Percentiles rank a stretch among this genome's conserved stretches.
phyloP scores from a whole-genome alignment of 2,329 filamentous ascomycete genomes.

The Bipolaris bicolor region DNA sequence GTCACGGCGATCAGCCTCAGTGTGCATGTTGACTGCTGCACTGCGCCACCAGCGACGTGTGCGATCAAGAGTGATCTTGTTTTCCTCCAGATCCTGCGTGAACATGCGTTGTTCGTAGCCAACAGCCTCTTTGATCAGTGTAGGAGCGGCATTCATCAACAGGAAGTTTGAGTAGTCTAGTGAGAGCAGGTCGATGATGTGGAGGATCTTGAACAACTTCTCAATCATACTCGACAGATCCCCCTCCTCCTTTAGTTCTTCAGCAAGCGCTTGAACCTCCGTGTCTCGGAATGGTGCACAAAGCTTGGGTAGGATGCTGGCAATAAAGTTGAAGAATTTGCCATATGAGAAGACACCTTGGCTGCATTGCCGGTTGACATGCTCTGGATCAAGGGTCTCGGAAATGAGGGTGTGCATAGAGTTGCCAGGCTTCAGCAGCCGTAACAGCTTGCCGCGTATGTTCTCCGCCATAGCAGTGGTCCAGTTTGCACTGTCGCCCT shows the following conservation, averaged over 20 bases:
- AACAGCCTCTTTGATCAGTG: slow-evolving; percentile 72
- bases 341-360: slow-evolving; percentile 80
- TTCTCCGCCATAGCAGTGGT: slow-evolving; percentile 74
- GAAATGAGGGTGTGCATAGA: slow-evolving; percentile 76
- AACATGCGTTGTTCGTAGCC: slow-evolving; percentile 79
- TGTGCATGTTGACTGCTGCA: slow-evolving; percentile 67
- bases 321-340: slow-evolving; percentile 79
- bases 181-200: slow-evolving; percentile 77
- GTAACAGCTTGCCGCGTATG: slow-evolving; percentile 73
- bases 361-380: slow-evolving; percentile 71
- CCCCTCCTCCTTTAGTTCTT: slow-evolving; percentile 60
- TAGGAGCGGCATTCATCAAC: slow-evolving; percentile 72
- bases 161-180: slow-evolving; percentile 85
- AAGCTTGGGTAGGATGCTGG: slow-evolving; percentile 74
- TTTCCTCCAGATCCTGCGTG: slow-evolving; percentile 65
- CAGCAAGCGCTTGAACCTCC: slow-evolving; percentile 71
- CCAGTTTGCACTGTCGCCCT: slow-evolving; percentile 69
- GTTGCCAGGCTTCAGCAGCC: slow-evolving; percentile 72
- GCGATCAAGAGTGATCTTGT: slow-evolving; percentile 60
- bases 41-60: slow-evolving; percentile 71
- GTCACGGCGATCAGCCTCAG: slow-evolving; percentile 71
- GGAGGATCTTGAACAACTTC: slow-evolving; percentile 75
- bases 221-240: slow-evolving; percentile 71
- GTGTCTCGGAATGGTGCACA: slow-evolving; percentile 82
- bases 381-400: slow-evolving; percentile 75